Conservation (phyloP, 805 yeast genomes). For the Starmerella davenportii region DNA sequence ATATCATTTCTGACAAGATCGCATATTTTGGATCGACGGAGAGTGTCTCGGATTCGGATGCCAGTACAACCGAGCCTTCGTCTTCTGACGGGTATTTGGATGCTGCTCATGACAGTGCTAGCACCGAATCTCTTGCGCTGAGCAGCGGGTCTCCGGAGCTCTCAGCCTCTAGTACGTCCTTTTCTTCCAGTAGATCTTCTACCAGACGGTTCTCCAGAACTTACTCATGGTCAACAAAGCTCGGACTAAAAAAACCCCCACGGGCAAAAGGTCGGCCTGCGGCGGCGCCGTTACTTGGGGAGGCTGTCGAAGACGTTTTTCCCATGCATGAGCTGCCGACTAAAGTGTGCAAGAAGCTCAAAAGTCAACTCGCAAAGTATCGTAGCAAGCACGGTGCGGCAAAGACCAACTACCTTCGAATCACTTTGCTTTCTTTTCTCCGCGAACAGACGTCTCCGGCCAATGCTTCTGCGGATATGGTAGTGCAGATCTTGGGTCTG, state of each 20-base stretch:
- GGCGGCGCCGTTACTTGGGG: too few species aligned
- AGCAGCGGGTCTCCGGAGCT: too few species aligned
- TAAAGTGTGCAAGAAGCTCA: slow-evolving; percentile 5
- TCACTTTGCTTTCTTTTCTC: slow-evolving; percentile 26
- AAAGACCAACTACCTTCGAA: slow-evolving; percentile 26
- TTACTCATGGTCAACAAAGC: not conserved
- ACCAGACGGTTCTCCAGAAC: not conserved
- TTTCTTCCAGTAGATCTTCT: too few species aligned
- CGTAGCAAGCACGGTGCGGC: slow-evolving; percentile 9
- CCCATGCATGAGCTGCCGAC: too few species aligned
- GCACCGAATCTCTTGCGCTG: too few species aligned
- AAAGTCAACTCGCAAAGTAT: slow-evolving; percentile 11
- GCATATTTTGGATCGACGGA: not conserved
- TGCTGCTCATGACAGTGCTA: too few species aligned
- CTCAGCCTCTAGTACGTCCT: too few species aligned
- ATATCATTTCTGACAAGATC: not conserved
- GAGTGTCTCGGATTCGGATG: not conserved
- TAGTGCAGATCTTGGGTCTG: slow-evolving; percentile 19
- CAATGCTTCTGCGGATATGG: slow-evolving; percentile 16
- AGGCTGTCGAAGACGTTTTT: too few species aligned
- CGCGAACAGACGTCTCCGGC: slow-evolving; percentile 16
- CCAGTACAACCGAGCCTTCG: not conserved
- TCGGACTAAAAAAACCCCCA: not conserved
- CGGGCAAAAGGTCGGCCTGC: not conserved
- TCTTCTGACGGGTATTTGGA: not conserved